Evolutionary conservation across 257 asterid species (phyloP).

Genomic region (Rehmannia glutinosa): DNA sequence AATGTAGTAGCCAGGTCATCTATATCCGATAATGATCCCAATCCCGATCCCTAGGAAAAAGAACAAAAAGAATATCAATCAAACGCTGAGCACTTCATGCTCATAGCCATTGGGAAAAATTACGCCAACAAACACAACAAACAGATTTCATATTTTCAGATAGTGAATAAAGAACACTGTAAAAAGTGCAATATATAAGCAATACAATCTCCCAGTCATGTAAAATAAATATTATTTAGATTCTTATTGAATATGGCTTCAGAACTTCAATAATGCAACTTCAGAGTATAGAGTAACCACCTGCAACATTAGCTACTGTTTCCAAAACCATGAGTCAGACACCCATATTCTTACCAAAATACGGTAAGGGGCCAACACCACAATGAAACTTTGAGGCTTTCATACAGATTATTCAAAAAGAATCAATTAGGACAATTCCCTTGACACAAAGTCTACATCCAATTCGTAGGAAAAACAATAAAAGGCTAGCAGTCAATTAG

Average conservation of each 20-base stretch:
- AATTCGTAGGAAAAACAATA: background rate
- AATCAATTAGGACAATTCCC: background rate
- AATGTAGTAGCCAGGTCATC: constrained; percentile 95
- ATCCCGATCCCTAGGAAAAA: constrained; percentile 58
- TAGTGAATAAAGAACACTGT: background rate
- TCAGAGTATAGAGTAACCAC: background rate
- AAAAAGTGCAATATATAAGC: background rate
- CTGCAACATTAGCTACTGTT: background rate
- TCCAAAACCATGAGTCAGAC: background rate
- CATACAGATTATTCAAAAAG: background rate
- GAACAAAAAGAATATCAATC: background rate
- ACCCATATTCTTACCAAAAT: background rate
- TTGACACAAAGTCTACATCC: constrained; percentile 33
- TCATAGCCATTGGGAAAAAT: background rate
- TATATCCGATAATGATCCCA: constrained; percentile 74
- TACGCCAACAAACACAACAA: background rate
- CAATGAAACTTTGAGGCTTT: background rate
- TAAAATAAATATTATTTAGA: background rate
- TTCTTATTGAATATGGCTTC: background rate
- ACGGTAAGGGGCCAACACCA: background rate
- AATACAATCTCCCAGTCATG: background rate
- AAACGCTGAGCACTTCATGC: background rate
- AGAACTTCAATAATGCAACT: constrained; percentile 2
- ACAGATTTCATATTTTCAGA: background rate
- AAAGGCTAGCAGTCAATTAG: background rate